These are phyloP conservation scores for Globisporangium recalcitrans DNA, from an alignment of 352 stramenopile species.

Conservation along the genomic window DNA sequence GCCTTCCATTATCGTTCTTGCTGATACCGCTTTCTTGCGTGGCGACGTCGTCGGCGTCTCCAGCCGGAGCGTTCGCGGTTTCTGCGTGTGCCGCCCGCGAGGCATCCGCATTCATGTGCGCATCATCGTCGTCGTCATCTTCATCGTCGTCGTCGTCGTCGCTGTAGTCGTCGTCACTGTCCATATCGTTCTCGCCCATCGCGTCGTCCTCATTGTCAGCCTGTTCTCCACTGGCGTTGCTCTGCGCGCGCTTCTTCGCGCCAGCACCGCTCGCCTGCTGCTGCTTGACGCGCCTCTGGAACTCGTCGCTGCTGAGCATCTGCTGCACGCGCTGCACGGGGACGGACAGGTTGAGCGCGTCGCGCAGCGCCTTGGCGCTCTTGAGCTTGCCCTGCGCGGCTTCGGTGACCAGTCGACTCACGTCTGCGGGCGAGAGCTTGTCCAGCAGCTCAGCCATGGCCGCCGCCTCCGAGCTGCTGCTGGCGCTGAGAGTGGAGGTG, in stretches of 20 bases:
- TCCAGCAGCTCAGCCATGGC: neutral
- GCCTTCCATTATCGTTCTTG: neutral
- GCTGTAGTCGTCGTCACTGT: neutral
- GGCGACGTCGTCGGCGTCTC: neutral
- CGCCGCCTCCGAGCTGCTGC: neutral
- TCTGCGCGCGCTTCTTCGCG: neutral
- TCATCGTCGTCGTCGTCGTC: neutral
- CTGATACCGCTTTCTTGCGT: neutral
- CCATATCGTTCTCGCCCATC: constrained; percentile 4
- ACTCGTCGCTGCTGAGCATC: constrained; percentile 9
- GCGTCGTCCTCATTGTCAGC: neutral
- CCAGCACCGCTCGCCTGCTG: neutral
- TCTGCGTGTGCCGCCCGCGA: too few relatives aligned
- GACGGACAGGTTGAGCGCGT: constrained; percentile 10
- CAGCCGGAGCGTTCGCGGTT: neutral
- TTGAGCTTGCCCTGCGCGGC: constrained; percentile 8
- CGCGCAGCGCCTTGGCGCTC: constrained; percentile 13
- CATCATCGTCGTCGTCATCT: neutral
- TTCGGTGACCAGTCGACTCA: neutral
- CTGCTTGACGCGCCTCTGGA: constrained; percentile 4
- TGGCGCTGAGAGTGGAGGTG: neutral
- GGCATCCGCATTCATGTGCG: neutral
- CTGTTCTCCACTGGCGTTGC: too few relatives aligned
- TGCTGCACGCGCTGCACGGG: constrained; percentile 8
- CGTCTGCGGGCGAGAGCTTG: neutral